Base-by-base conservation (phyloP, 371 early-diverging fungal species). In the Haplosporangium sp. region DNA sequence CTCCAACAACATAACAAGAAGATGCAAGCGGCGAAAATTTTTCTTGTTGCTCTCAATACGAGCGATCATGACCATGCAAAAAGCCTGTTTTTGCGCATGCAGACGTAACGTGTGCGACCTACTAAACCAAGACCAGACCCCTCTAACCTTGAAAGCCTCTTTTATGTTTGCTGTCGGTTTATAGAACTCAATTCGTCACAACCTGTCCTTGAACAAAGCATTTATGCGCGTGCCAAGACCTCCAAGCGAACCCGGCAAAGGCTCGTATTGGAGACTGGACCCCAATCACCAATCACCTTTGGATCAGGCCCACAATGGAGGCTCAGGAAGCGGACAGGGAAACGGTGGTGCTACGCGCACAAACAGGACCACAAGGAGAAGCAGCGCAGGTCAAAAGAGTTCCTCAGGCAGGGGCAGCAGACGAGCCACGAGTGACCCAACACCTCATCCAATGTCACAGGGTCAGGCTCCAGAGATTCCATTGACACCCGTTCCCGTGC, bases 171-270 rank as follows among this genome's bases (percentile, higher is more conserved):
- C n/a, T n/a, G n/a, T n/a, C n/a, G n/a, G n/a, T n/a, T n/a, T n/a
- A 23, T 80, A 96, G 90, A 99, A 99, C 82, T 98, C 98, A 1
- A 96, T 99, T 64, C 92, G 99, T 42, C 99, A 99, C 86, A 99
- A 99, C 81, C 88, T 99, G 40, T 96, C 98, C 2, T 85, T 99
- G 20, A 99, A 99, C 84, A 95, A 94, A 75, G 88, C 92, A 64
- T 99, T 99, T 77, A 87, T 93, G 57, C 93, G 95, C 60, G 88
- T 96, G 7, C 97, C 98, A 8, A 87, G 98, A 53, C 93, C 95
- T 0, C 86, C 90, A 47, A 91, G 94, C 65, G 94, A 95, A 67
- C 94, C 95, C 5, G 99, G 99, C 18, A 99, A 99, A 82, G 99
- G 99, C 5, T 90, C 94, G n/a, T 98, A 94, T 71, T 99, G 99